Evolutionary conservation across 805 yeast genomes (phyloP).

Genomic region (Lipomyces kockii): DNA sequence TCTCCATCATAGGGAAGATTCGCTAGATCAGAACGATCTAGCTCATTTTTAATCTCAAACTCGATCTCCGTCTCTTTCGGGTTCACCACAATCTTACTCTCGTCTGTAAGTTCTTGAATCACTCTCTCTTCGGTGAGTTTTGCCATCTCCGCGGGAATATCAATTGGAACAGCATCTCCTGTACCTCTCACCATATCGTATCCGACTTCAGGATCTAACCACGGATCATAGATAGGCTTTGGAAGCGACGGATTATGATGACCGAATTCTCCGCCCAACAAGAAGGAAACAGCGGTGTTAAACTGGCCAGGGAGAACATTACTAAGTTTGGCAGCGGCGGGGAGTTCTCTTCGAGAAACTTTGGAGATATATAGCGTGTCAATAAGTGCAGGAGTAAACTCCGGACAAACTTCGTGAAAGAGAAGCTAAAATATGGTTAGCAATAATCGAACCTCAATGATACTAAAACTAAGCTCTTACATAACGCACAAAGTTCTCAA

Average conservation of each 20-base stretch:
- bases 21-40: not conserved
- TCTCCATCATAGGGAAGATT: not conserved
- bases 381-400: slow-evolving; percentile 10
- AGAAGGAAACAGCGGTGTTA: slow-evolving; percentile 10
- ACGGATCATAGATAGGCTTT: not conserved
- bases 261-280: slow-evolving; percentile 14
- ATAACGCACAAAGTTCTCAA: slow-evolving; percentile 16
- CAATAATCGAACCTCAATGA: not conserved
- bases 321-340: not conserved
- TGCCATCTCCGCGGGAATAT: not conserved
- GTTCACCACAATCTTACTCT: not conserved
- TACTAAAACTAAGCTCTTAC: not conserved
- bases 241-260: not conserved
- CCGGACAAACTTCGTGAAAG: slow-evolving; percentile 21
- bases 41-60: not conserved
- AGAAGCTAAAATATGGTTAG: slow-evolving; percentile 5
- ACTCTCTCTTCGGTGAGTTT: not conserved
- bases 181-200: not conserved
- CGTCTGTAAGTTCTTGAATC: not conserved
- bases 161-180: not conserved
- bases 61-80: not conserved
- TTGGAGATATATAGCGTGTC: not conserved
- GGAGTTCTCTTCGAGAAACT: slow-evolving; percentile 10
- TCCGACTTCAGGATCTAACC: not conserved
- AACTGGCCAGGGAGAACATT: slow-evolving; percentile 4